Conservation (phyloP, 495 filamentous ascomycete genomes). For the Hyphodiscus hymeniophilus region DNA sequence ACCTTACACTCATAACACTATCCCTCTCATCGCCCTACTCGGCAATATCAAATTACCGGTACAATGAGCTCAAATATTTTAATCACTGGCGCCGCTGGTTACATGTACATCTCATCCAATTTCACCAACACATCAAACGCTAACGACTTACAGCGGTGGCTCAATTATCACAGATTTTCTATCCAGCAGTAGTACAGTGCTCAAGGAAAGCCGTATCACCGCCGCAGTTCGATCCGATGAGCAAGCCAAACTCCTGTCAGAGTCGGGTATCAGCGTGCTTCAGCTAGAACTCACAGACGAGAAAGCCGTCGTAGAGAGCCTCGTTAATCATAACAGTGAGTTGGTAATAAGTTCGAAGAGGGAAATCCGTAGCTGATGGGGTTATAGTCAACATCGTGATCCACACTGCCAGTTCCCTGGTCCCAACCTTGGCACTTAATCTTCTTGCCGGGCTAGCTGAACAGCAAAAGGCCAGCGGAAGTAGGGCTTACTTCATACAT, state of each 20-base stretch:
- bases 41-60: constrained; percentile 15
- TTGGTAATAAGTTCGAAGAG: constrained; percentile 16
- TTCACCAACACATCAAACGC: constrained; percentile 12
- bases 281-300: constrained; percentile 23
- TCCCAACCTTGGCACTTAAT: constrained; percentile 16
- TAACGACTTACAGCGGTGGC: constrained; percentile 23
- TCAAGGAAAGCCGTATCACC: constrained; percentile 19
- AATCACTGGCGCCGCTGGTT: constrained; percentile 28
- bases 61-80: constrained; percentile 23
- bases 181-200: constrained; percentile 13
- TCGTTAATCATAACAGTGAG: constrained; percentile 21
- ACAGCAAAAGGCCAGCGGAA: constrained; percentile 21
- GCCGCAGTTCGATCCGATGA: constrained; percentile 25
- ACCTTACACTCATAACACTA: constrained; percentile 15
- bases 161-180: constrained; percentile 25
- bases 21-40: constrained; percentile 17
- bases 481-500: constrained; percentile 27
- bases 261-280: constrained; percentile 23
- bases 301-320: constrained; percentile 19
- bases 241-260: constrained; percentile 21
- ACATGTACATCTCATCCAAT: constrained; percentile 22
- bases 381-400: constrained; percentile 20
- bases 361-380: constrained; percentile 15
- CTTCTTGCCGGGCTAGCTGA: constrained; percentile 25
- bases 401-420: constrained; percentile 23